These are phyloP conservation scores for Sodiomyces alkalinus DNA, from an alignment of 2,329 filamentous ascomycete genomes.

Conservation along the genomic window DNA sequence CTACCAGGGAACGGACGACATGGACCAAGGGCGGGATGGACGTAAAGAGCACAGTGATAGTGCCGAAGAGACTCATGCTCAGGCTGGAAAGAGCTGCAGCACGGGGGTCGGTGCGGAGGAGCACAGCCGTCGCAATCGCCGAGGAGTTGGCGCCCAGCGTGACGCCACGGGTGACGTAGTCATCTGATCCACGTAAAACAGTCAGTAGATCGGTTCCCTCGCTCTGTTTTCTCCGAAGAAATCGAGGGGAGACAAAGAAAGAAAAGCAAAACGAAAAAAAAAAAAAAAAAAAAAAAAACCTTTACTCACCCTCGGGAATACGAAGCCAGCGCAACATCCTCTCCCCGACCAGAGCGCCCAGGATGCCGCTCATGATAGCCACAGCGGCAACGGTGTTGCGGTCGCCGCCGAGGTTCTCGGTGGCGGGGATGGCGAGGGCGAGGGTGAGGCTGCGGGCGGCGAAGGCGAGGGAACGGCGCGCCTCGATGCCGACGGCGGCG, in stretches of 20 bases:
- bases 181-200: constrained; percentile 22
- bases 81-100: constrained; percentile 44
- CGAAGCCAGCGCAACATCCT: constrained; percentile 30
- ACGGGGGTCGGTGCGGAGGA: constrained; percentile 39
- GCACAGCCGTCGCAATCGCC: constrained; percentile 41
- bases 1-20: constrained; percentile 32
- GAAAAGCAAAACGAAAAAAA: neutral
- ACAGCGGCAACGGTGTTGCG: constrained; percentile 38
- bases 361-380: constrained; percentile 43
- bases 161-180: constrained; percentile 48
- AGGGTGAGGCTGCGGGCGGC: constrained; percentile 41
- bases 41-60: constrained; percentile 41
- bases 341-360: constrained; percentile 39
- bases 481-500: constrained; percentile 36
- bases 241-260: too few relatives aligned
- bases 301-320: constrained; percentile 33
- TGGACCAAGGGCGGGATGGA: constrained; percentile 37
- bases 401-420: constrained; percentile 41
- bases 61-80: constrained; percentile 45
- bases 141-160: constrained; percentile 45
- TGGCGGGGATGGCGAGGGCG: constrained; percentile 42
- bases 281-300: too few relatives aligned
- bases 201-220: too few relatives aligned
- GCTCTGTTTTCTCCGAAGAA: too few relatives aligned
- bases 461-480: constrained; percentile 36